Conservation (phyloP, 2,329 filamentous ascomycete genomes). For the Fusarium temperatum region DNA sequence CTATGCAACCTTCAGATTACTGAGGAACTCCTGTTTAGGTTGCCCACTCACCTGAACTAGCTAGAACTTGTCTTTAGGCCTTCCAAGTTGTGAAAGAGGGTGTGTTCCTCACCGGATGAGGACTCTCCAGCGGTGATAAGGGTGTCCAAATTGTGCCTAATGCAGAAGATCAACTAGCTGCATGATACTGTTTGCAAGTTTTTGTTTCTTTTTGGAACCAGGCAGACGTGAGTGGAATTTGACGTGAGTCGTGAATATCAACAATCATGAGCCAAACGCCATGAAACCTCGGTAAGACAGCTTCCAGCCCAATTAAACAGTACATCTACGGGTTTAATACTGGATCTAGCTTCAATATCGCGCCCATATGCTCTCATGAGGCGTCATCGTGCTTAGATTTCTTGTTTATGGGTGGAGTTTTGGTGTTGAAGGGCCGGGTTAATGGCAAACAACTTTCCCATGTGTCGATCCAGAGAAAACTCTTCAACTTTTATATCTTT, state of each 20-base stretch:
- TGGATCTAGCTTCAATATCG: no score
- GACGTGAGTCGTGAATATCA: background rate
- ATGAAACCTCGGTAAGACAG: background rate
- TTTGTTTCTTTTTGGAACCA: background rate
- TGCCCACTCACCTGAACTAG: background rate
- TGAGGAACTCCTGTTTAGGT: background rate
- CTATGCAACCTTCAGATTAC: background rate
- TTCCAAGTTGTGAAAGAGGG: background rate
- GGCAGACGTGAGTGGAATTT: background rate
- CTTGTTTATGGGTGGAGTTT: background rate
- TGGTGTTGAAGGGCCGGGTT: background rate
- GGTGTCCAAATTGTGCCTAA: background rate
- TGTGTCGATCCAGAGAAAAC: background rate
- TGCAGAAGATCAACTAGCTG: background rate
- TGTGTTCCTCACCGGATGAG: background rate
- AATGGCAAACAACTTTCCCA: background rate
- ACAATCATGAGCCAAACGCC: background rate
- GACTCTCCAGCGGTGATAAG: background rate
- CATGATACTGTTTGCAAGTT: background rate
- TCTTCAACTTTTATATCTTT: no score
- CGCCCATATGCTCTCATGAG: background rate
- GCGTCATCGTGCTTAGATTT: background rate
- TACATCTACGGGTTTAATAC: accelerated
- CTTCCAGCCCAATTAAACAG: background rate
- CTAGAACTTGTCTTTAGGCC: background rate